Evolutionary conservation across 2,329 filamentous ascomycete genomes (phyloP).

Genomic region (Ophiocordyceps sinensis): DNA sequence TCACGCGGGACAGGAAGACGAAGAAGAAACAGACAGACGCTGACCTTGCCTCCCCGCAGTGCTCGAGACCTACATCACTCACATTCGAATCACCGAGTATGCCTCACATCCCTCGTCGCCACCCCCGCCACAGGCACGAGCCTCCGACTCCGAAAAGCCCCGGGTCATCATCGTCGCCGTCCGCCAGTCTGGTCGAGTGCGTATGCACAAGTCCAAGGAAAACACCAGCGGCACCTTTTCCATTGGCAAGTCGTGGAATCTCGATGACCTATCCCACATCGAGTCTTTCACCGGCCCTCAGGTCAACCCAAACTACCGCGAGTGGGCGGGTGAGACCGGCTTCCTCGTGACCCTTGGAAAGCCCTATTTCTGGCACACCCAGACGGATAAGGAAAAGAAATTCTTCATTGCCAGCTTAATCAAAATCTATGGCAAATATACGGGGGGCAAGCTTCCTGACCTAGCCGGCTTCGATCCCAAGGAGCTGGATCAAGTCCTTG

Average conservation of each 20-base stretch:
- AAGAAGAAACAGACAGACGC: background rate
- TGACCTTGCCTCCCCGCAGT: conserved; percentile 12
- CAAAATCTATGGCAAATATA: conserved; percentile 96
- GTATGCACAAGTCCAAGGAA: conserved; percentile 93
- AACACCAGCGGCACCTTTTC: conserved; percentile 90
- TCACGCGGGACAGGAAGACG: background rate
- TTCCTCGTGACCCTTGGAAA: conserved; percentile 85
- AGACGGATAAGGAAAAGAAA: conserved; percentile 90
- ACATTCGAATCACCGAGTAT: conserved; percentile 85
- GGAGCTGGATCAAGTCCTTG: conserved; percentile 64
- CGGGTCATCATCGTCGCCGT: conserved; percentile 90
- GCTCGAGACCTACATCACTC: conserved; percentile 89
- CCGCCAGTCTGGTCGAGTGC: conserved; percentile 78
- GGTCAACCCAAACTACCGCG: conserved; percentile 42
- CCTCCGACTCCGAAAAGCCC: conserved; percentile 64
- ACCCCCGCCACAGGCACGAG: conserved; percentile 62
- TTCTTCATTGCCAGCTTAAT: conserved; percentile 95
- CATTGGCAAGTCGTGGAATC: conserved; percentile 95
- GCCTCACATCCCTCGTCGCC: conserved; percentile 68
- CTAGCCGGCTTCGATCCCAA: conserved; percentile 69
- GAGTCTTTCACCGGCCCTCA: conserved; percentile 61
- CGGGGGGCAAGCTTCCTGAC: conserved; percentile 66
- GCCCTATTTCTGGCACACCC: conserved; percentile 93
- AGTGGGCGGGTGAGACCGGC: conserved; percentile 72
- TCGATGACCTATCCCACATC: conserved; percentile 75